A percentile compares a stretch with the other conserved stretches of the same genome.
Conservation (phyloP, 2,329 filamentous ascomycete species). For the Trichophyton rubrum region DNA sequence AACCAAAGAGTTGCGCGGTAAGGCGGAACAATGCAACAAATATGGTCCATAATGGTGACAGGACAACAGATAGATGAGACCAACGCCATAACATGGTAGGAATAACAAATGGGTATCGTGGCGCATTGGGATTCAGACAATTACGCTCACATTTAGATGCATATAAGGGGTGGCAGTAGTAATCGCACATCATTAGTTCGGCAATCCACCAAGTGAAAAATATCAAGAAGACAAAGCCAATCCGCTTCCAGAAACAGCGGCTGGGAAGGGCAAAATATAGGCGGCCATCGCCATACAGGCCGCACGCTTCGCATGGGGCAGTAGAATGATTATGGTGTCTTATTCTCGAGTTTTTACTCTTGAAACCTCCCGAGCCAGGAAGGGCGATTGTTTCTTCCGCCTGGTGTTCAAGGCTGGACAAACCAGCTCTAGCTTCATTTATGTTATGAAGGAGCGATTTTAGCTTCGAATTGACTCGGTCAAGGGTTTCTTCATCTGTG, state of each 20-base stretch:
- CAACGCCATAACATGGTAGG: conserved; percentile 42
- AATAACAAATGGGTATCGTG: conserved; percentile 43
- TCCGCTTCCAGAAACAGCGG: conserved; percentile 26
- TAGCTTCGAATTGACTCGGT: conserved; percentile 30
- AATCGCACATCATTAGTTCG: conserved; percentile 38
- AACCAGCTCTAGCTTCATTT: conserved; percentile 29
- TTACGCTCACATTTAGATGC: conserved; percentile 38
- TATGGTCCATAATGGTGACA: conserved; percentile 21
- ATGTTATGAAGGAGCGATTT: conserved; percentile 30
- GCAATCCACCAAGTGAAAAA: conserved; percentile 38
- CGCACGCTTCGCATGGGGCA: conserved; percentile 17
- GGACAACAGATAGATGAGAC: conserved; percentile 24
- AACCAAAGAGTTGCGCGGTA: conserved; percentile 25
- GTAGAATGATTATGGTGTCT: conserved; percentile 9
- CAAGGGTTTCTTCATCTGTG: conserved; percentile 21
- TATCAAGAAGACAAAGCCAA: conserved; percentile 30
- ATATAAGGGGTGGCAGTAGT: conserved; percentile 41
- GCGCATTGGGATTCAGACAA: conserved; percentile 40
- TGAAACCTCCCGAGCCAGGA: conserved; percentile 9
- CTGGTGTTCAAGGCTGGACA: conserved; percentile 28
- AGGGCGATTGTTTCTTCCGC: conserved; percentile 15
- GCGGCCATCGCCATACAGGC: conserved; percentile 17
- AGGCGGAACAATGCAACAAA: conserved; percentile 22
- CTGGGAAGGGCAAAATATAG: conserved; percentile 24
- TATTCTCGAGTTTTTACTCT: conserved; percentile 9